These are phyloP conservation scores for Penicillium simplicissimum DNA, from an alignment of 495 filamentous ascomycete genomes.

Conservation along the genomic window DNA sequence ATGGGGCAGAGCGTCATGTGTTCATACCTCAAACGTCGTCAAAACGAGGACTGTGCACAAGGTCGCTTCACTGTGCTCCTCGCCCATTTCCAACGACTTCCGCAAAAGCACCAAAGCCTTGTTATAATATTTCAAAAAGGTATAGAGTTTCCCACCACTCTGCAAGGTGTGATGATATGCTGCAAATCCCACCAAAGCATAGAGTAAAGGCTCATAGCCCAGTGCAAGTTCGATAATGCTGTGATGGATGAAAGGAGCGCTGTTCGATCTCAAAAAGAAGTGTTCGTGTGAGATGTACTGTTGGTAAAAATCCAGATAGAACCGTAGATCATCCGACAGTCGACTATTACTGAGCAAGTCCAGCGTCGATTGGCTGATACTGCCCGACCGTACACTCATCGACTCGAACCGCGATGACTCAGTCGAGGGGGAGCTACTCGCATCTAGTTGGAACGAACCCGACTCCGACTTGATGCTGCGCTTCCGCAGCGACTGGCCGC, in stretches of 20 bases:
- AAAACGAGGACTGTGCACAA: constrained; percentile 89
- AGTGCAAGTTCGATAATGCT: constrained; percentile 70
- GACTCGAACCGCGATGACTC: constrained; percentile 42
- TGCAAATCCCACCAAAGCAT: constrained; percentile 87
- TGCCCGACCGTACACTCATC: constrained; percentile 36
- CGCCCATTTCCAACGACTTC: constrained; percentile 65
- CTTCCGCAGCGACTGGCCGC: constrained; percentile 42
- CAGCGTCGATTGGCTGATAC: constrained; percentile 30
- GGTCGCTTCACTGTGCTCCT: constrained; percentile 71
- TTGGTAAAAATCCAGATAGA: constrained; percentile 76
- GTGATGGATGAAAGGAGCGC: constrained; percentile 68
- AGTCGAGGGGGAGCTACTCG: constrained; percentile 47
- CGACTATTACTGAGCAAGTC: constrained; percentile 42
- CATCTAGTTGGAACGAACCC: constrained; percentile 35
- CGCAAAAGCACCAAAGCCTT: constrained; percentile 77
- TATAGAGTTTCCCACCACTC: constrained; percentile 67
- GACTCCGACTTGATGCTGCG: constrained; percentile 38
- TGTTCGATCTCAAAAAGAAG: constrained; percentile 72
- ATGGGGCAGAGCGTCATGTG: neutral
- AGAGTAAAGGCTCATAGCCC: constrained; percentile 77
- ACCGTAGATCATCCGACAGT: constrained; percentile 67
- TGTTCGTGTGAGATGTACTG: constrained; percentile 76
- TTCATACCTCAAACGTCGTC: constrained; percentile 84
- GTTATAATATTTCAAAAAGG: constrained; percentile 90
- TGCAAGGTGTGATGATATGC: constrained; percentile 81